Evolutionary conservation across 2,329 filamentous ascomycete species (phyloP), one percentile per base, ranked within the genome.

Genomic region (Penicillium frequentans): DNA sequence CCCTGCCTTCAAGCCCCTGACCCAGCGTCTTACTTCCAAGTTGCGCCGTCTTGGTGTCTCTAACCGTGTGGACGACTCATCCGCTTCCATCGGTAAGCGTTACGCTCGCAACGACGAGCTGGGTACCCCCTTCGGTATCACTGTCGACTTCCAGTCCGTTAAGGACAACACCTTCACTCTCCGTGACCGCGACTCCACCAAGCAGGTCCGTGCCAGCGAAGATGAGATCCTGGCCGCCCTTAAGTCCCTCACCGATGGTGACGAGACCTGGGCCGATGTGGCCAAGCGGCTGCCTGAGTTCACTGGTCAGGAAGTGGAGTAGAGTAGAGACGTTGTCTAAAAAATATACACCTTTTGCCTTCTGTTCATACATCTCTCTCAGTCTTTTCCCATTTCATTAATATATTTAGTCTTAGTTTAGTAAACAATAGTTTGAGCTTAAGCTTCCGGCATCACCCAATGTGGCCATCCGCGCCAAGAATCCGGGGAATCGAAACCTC

Each of bases 41-140:
- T 86, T 98, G 57, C 89, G 92, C 67, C 84, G 85, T 50, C 77
- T 89, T 53, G 90, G 89, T 56, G 82, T 98, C 54, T 91, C 91
- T 44, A 96, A 86, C 81, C 88, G 90, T 59, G 85, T 97, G 37
- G 95, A 98, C 71, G 90, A 95, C 75, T 96, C 91, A 14, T 91
- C 89, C 27, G 92, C 93, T 60, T 92, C 88, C 61, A 98, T 98
- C 67, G 93, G 93, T 73, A 96, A 96, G 83, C 89, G 93, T 53
- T 98, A 96, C 77, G 87, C 90, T 72, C 88, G 95, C 69, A 97
- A 97, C 74, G 93, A 98, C 75, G 93, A 98, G 79, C 85, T 97
- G 57, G 95, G 93, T 69, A 98, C 95, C 45, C 91, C 93, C 8
- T 88, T 97, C 63, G 93, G 92, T 72, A 88, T 98, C 75, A 98